Evolutionary conservation across 202 grass and related monocot genomes (phyloP).

Genomic region (Carex sylvatica): DNA sequence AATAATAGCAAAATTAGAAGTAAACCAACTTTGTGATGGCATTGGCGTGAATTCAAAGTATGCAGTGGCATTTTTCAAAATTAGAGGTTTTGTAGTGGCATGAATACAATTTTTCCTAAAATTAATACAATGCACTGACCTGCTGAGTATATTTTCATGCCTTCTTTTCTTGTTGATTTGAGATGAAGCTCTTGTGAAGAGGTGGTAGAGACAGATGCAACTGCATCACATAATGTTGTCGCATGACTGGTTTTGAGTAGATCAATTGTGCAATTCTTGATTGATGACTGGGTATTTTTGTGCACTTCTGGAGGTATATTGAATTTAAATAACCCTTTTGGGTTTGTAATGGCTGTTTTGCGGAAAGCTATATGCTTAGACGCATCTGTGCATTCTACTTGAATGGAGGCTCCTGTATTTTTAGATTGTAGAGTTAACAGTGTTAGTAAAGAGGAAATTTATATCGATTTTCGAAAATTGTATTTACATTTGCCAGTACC

Average conservation of each 20-base stretch:
- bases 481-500: background rate
- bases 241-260: conserved; percentile 23
- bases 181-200: background rate
- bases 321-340: conserved; percentile 24
- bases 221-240: conserved; percentile 32
- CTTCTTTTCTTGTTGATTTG: conserved; percentile 8
- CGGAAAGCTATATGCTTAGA: background rate
- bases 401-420: conserved; percentile 19
- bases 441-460: background rate
- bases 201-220: conserved; percentile 16
- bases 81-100: too few species aligned
- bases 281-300: conserved; percentile 10
- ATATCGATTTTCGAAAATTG: background rate
- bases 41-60: too few species aligned
- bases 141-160: conserved; percentile 34
- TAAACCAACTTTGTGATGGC: too few species aligned
- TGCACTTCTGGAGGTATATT: conserved; percentile 18
- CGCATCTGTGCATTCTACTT: conserved; percentile 27
- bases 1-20: too few species aligned
- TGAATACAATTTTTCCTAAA: too few species aligned
- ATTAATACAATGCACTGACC: background rate
- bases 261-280: conserved; percentile 27
- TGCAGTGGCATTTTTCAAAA: too few species aligned
- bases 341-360: conserved; percentile 27
- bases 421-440: background rate